Conservation (phyloP, 805 yeast species). For the Ogataea degrootiae region DNA sequence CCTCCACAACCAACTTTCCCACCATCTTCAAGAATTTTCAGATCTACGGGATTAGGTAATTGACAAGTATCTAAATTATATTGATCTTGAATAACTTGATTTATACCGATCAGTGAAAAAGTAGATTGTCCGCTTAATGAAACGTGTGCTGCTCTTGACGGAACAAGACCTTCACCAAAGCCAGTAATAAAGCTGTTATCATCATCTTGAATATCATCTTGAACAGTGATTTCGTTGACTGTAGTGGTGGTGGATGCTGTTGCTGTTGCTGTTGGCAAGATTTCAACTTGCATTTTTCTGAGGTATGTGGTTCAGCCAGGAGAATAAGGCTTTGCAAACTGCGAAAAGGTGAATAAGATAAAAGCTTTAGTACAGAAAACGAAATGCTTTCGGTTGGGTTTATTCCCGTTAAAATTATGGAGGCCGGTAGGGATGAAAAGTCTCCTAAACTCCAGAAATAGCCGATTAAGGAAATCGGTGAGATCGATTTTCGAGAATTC, state of each 20-base stretch:
- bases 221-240: neutral
- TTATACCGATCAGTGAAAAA: slow-evolving; percentile 2
- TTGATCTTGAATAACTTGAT: slow-evolving; percentile 31
- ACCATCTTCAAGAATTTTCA: slow-evolving; percentile 48
- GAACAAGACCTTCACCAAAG: slow-evolving; percentile 27
- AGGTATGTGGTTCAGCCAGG: too few species aligned
- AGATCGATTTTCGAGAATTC: neutral
- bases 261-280: too few species aligned
- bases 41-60: slow-evolving; percentile 23
- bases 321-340: too few species aligned
- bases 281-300: too few species aligned
- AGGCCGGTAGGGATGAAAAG: neutral
- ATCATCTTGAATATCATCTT: neutral
- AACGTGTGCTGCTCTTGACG: slow-evolving; percentile 23
- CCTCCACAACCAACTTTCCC: slow-evolving; percentile 64
- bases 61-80: slow-evolving; percentile 22
- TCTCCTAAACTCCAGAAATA: neutral
- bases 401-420: neutral
- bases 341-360: too few species aligned
- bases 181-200: neutral
- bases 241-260: neutral
- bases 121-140: slow-evolving; percentile 8
- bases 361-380: too few species aligned
- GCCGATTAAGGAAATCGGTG: neutral
- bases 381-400: neutral